Evolutionary conservation across 2,329 filamentous ascomycete genomes (phyloP), one percentile per base, ranked within the genome.

Genomic region (Cyclaneusma minus): DNA sequence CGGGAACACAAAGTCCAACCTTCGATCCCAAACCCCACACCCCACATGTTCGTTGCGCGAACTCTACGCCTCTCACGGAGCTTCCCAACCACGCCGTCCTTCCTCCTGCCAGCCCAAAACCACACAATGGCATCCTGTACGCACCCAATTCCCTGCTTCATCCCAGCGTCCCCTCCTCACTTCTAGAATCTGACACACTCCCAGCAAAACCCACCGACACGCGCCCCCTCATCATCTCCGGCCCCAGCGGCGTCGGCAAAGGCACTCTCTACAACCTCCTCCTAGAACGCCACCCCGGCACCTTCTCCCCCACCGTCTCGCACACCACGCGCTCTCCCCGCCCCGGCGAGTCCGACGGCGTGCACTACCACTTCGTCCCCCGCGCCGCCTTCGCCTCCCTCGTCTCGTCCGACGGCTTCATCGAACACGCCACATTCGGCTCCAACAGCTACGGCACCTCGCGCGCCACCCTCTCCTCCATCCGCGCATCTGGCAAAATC

Each of bases 401-500:
- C 33, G 69, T 83, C 29, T 59, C 52, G n/a, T 51, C 68, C 31
- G 62, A 68, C 29, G 78, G 73, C 7, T 93, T 94, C 52, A 75
- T 93, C 35, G 85, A 94, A 62, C 66, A 56, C 57, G 85, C 85
- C 29, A 60, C 77, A 49, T 94, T 93, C 50, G 74, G 83, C 21
- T 74, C 71, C 29, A 93, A 94, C 55, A 60, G 70, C 45, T 94
- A 94, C 55, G 85, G 85, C 30, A 93, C 84, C 4, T 81, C 71
- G 48, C 73, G 82, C 45, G 62, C 65, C 51, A 82, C 82, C 15
- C 82, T 93, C 35, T 66, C 75, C 50, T 70, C 81, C 43, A 73
- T 85, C 49, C 66, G 66, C 3, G 65, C 68, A 33, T 69, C 74
- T 54, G 76, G 73, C 11, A 65, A 64, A 43, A 69, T 84, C 21